These are phyloP conservation scores for Paramyrothecium roridum DNA, from an alignment of 2,329 filamentous ascomycete genomes.

Conservation along the genomic window DNA sequence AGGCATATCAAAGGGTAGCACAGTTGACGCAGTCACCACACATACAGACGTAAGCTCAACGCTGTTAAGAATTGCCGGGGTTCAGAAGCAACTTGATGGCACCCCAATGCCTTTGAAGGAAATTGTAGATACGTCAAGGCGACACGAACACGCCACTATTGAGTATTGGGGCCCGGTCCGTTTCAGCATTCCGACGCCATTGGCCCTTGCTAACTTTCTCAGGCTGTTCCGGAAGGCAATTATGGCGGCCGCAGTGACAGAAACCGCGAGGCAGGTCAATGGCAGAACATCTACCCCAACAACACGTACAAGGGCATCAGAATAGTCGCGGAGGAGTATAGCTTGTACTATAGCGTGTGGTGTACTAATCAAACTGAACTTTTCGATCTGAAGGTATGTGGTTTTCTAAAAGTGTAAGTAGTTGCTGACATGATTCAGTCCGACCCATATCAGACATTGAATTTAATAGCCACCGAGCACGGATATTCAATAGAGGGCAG, in stretches of 20 bases:
- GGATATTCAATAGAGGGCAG: background rate
- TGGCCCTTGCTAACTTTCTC: background rate
- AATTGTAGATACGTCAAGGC: background rate
- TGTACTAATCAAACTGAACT: constrained; percentile 66
- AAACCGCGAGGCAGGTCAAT: constrained; percentile 5
- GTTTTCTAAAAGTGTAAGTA: background rate
- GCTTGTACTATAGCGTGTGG: constrained; percentile 66
- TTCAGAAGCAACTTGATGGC: constrained; percentile 43
- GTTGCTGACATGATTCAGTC: constrained; percentile 27
- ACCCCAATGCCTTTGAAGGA: constrained; percentile 32
- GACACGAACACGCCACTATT: constrained; percentile 42
- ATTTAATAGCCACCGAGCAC: constrained; percentile 26
- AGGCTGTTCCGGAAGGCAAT: background rate
- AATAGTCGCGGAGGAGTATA: constrained; percentile 52
- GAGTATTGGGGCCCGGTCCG: constrained; percentile 40
- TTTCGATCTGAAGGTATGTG: constrained; percentile 52
- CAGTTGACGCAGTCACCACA: constrained; percentile 34
- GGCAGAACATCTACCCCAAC: constrained; percentile 18
- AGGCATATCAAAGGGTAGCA: constrained; percentile 28
- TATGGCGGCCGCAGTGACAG: constrained; percentile 9
- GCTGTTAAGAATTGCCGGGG: constrained; percentile 33
- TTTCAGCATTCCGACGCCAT: too few relatives aligned
- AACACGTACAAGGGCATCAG: constrained; percentile 62
- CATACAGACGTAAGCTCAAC: constrained; percentile 53
- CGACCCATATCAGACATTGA: constrained; percentile 50